Base-by-base conservation (phyloP, 352 stramenopile species). In the Pythium folliculosum region DNA sequence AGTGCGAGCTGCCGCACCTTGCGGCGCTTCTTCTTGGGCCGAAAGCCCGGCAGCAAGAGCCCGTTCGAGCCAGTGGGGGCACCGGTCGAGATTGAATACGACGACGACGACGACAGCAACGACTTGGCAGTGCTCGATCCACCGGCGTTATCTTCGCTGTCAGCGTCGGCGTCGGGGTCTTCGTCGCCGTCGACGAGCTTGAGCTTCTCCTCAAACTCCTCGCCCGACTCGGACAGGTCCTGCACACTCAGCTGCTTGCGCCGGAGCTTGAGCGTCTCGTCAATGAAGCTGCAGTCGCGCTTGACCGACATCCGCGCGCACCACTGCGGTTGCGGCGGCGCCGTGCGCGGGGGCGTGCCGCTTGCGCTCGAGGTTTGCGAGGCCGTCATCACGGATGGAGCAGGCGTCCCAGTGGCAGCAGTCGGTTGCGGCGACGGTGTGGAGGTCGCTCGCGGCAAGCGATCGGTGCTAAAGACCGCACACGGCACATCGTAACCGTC, bases 271-370 rank as follows among this genome's bases (percentile, higher is more conserved):
- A 60, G 58, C 6, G 67, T 69, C 35, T 65, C 50, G n/a, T 86
- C 81, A 30, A 88, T 64, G 51, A 90, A 84, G 14, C 78, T 84
- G 58, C 77, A 82, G 63, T 90, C 79, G 35, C 81, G 76, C 65
- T 90, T 90, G 5, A 88, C 63, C 9, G 79, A 90, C 37, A 78
- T 71, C 23, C 81, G 81, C 65, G 84, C 71, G 44, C 60, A 74
- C 77, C 76, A 86, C 63, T 78, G 23, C 4, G 1, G 49, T 19
- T 43, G 49, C 37, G 38, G 43, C 10, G 35, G 35, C 12, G 12
- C 35, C 35, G 27, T 32, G 27, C 10, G 19, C 30, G 47, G 53
- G 10, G 44, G 67, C 30, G 67, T 59, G 55, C 49, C 48, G 32
- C 51, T 60, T 17, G 47, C 40, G 19, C 38, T 65, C 0, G 63